Conservation (phyloP, 1,284 basidiomycete genomes). For the Stereum hirsutum region DNA sequence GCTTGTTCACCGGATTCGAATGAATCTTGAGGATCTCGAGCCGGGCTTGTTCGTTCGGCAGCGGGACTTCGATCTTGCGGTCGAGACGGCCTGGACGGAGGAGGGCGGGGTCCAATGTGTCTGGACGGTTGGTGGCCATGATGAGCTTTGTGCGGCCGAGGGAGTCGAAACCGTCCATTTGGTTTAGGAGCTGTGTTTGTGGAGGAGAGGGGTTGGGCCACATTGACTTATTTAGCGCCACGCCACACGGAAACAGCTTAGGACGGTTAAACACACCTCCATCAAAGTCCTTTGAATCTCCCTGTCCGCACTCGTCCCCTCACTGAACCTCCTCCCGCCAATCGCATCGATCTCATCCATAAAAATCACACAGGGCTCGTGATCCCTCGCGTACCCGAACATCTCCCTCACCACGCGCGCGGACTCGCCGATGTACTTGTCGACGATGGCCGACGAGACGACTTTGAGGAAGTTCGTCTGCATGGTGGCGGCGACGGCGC, state of each 20-base stretch:
- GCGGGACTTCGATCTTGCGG: slow-evolving; percentile 96
- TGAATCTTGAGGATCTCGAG: slow-evolving; percentile 99
- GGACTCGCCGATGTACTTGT: slow-evolving; percentile 99
- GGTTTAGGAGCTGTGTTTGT: slow-evolving; percentile 77
- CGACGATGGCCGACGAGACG: slow-evolving; percentile 98
- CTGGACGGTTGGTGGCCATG: slow-evolving; percentile 96
- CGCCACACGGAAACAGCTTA: too few relatives aligned
- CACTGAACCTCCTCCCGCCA: slow-evolving; percentile 93
- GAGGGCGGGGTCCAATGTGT: slow-evolving; percentile 95
- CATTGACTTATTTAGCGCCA: too few relatives aligned
- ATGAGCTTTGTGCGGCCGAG: slow-evolving; percentile 95
- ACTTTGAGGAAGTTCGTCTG: slow-evolving; percentile 98
- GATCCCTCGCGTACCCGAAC: slow-evolving; percentile 96
- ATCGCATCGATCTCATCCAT: slow-evolving; percentile 99
- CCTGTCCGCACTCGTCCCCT: slow-evolving; percentile 96
- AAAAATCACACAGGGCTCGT: slow-evolving; percentile 99
- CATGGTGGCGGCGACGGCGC: slow-evolving; percentile 93
- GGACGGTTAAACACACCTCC: slow-evolving; percentile 89
- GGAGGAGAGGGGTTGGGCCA: neutral
- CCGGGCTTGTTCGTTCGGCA: slow-evolving; percentile 95
- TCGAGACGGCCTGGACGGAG: slow-evolving; percentile 94
- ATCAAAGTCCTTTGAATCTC: slow-evolving; percentile 98
- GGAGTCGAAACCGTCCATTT: slow-evolving; percentile 99
- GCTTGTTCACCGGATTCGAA: slow-evolving; percentile 89
- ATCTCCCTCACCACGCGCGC: slow-evolving; percentile 94